phyloP scores from a whole-genome alignment of 2,329 filamentous ascomycete species.

The Neoscytalidium dimidiatum region DNA sequence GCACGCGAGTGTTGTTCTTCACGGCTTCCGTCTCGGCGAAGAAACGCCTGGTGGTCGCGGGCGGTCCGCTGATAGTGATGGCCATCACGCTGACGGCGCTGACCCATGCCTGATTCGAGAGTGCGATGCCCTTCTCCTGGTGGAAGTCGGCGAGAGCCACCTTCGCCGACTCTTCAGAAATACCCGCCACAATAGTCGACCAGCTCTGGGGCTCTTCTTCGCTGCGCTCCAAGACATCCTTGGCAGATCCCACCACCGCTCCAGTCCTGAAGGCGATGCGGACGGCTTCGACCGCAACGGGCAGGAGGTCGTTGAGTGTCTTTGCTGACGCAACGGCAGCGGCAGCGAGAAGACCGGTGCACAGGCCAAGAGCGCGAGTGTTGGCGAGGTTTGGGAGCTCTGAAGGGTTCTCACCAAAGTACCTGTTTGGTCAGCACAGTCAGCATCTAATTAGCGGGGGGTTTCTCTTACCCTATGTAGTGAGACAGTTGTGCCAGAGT shows the following conservation, averaged over 20 bases:
- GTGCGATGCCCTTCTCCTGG: slow-evolving; percentile 52
- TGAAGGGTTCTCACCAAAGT: slow-evolving; percentile 55
- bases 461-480: slow-evolving; percentile 63
- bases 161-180: slow-evolving; percentile 54
- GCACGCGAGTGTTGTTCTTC: slow-evolving; percentile 52
- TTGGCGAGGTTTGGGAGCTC: slow-evolving; percentile 53
- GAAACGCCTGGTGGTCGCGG: slow-evolving; percentile 53
- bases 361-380: slow-evolving; percentile 62
- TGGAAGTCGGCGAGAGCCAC: slow-evolving; percentile 61
- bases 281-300: slow-evolving; percentile 64
- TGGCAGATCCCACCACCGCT: slow-evolving; percentile 44
- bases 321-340: slow-evolving; percentile 65
- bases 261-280: slow-evolving; percentile 68
- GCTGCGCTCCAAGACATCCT: slow-evolving; percentile 53
- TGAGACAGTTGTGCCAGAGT: slow-evolving; percentile 67
- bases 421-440: slow-evolving; percentile 36
- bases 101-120: slow-evolving; percentile 57
- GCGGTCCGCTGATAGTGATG: slow-evolving; percentile 61
- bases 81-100: slow-evolving; percentile 62
- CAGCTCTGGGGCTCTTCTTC: slow-evolving; percentile 61
- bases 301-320: slow-evolving; percentile 62
- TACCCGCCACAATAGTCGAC: slow-evolving; percentile 66
- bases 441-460: slow-evolving; percentile 20
- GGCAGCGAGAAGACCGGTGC: slow-evolving; percentile 71
- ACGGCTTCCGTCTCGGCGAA: slow-evolving; percentile 52